phyloP scores from a whole-genome alignment of 495 filamentous ascomycete species.

The Aspergillus conjunctus region DNA sequence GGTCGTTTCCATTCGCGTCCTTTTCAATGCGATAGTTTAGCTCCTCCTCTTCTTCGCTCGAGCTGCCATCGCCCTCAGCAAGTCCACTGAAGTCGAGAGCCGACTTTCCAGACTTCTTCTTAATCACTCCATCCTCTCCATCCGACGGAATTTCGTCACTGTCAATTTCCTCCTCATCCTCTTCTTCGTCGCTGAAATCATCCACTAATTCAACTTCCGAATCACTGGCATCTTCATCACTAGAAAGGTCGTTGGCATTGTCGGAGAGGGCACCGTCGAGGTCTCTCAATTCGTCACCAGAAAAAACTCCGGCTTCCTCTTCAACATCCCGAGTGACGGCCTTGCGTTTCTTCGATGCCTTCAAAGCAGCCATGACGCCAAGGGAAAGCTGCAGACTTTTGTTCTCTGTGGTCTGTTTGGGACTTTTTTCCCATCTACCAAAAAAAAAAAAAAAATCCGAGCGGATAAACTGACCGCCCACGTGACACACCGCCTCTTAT shows the following conservation, averaged over 20 bases:
- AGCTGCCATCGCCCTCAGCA: constrained; percentile 20
- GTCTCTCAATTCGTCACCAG: constrained; percentile 68
- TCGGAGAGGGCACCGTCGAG: constrained; percentile 68
- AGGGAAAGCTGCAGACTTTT: constrained; percentile 9
- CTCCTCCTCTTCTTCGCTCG: constrained; percentile 31
- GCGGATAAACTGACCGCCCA: constrained; percentile 41
- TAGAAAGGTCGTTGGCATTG: constrained; percentile 52
- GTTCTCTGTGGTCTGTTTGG: constrained; percentile 19
- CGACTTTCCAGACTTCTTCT: constrained; percentile 25
- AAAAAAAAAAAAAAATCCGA: constrained; percentile 9
- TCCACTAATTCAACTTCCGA: constrained; percentile 50
- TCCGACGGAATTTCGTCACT: constrained; percentile 57
- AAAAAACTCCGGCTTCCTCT: constrained; percentile 54
- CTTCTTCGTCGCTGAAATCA: constrained; percentile 48
- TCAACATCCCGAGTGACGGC: constrained; percentile 57
- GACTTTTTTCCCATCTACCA: constrained; percentile 35
- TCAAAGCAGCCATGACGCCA: constrained; percentile 40
- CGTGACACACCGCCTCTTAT: constrained; percentile 44
- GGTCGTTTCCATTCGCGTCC: constrained; percentile 72
- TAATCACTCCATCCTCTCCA: constrained; percentile 31
- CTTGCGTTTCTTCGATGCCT: constrained; percentile 59
- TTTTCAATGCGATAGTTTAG: constrained; percentile 53
- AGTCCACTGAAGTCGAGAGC: constrained; percentile 24
- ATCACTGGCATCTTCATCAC: constrained; percentile 47
- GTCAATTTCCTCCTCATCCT: constrained; percentile 48